Conservation (phyloP, 2,329 filamentous ascomycete species). For the Ustulina deusta region DNA sequence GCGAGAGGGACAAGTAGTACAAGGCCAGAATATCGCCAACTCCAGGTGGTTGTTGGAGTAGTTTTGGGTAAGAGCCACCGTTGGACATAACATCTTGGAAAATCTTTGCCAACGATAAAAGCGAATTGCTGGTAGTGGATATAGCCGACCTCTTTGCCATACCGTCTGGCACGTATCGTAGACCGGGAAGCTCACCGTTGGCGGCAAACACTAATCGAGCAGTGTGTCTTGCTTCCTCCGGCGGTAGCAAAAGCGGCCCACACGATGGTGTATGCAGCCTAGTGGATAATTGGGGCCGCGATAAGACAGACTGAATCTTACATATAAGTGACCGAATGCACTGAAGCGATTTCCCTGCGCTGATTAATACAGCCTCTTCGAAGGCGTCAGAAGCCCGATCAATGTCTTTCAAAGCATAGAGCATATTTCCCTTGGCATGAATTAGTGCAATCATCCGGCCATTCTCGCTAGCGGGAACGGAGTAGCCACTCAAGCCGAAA, state of each 20-base stretch:
- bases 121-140: constrained; percentile 93
- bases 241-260: constrained; percentile 81
- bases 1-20: constrained; percentile 93
- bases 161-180: constrained; percentile 77
- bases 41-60: constrained; percentile 74
- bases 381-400: constrained; percentile 86
- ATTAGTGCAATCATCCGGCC: constrained; percentile 92
- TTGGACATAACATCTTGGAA: constrained; percentile 96
- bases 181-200: constrained; percentile 81
- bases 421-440: constrained; percentile 98
- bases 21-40: constrained; percentile 93
- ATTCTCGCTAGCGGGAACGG: constrained; percentile 86
- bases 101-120: constrained; percentile 95
- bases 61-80: constrained; percentile 66
- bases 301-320: constrained; percentile 78
- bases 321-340: constrained; percentile 83
- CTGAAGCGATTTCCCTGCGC: constrained; percentile 75
- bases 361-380: constrained; percentile 93
- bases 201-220: constrained; percentile 84
- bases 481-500: constrained; percentile 85
- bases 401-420: constrained; percentile 90
- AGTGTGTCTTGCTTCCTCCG: constrained; percentile 85
- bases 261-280: constrained; percentile 51
- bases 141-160: constrained; percentile 82
- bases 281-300: constrained; percentile 56